Evolutionary conservation across 2,329 filamentous ascomycete genomes (phyloP).

Genomic region (Trichoderma sp.): DNA sequence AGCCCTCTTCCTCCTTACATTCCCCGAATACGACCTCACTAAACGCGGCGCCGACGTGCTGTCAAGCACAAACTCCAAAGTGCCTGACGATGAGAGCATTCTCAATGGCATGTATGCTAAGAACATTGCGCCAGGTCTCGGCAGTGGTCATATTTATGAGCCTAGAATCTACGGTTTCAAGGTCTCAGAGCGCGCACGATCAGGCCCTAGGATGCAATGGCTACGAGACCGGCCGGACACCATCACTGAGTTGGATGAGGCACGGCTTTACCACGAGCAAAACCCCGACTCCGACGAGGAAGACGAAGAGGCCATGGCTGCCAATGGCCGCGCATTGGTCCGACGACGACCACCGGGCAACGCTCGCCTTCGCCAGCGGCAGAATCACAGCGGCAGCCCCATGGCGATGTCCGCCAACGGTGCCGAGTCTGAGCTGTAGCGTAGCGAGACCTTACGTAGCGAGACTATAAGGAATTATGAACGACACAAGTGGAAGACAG

Average conservation of each 20-base stretch:
- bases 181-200: constrained; percentile 84
- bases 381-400: constrained; percentile 53
- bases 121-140: constrained; percentile 87
- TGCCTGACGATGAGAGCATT: constrained; percentile 45
- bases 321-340: constrained; percentile 40
- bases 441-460: constrained; percentile 21
- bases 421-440: constrained; percentile 54
- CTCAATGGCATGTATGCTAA: constrained; percentile 84
- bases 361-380: constrained; percentile 41
- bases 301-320: constrained; percentile 50
- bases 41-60: constrained; percentile 64
- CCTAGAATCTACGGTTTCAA: constrained; percentile 95
- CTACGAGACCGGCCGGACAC: constrained; percentile 78
- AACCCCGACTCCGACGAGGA: constrained; percentile 59
- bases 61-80: constrained; percentile 33
- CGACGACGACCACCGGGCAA: constrained; percentile 45
- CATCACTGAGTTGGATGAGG: constrained; percentile 80
- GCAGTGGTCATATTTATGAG: constrained; percentile 80
- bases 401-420: constrained; percentile 56
- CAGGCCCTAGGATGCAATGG: constrained; percentile 96
- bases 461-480: background rate
- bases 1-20: constrained; percentile 96
- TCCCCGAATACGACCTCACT: constrained; percentile 88
- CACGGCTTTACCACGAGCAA: constrained; percentile 51
- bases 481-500: constrained; percentile 1